These are phyloP conservation scores for Leonotis leonurus DNA, from an alignment of 257 asterid species.

Conservation along the genomic window DNA sequence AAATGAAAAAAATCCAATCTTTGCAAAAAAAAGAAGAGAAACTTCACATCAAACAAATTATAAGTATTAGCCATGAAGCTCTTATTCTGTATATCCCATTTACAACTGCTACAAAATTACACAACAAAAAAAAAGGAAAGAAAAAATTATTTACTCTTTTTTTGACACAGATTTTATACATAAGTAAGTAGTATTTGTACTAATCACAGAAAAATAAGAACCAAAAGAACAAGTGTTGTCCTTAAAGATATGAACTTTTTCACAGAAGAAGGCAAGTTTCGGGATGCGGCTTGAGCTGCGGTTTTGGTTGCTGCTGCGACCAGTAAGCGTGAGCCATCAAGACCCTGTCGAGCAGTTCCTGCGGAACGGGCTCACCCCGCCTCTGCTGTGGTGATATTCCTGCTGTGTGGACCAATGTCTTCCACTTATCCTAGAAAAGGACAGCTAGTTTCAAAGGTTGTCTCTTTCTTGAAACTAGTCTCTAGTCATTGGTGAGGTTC, in stretches of 20 bases:
- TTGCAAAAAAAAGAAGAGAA: neutral
- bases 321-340: slow-evolving; percentile 88
- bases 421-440: slow-evolving; percentile 79
- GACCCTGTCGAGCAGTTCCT: slow-evolving; percentile 87
- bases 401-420: slow-evolving; percentile 95
- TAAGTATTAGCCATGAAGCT: too few relatives aligned
- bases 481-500: neutral
- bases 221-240: too few relatives aligned
- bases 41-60: slow-evolving; percentile 6
- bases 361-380: slow-evolving; percentile 97
- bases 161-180: slow-evolving; percentile 20
- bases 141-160: slow-evolving; percentile 16
- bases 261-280: slow-evolving; percentile 61
- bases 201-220: slow-evolving; percentile 22
- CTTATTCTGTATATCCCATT: slow-evolving; percentile 49
- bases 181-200: slow-evolving; percentile 23
- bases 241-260: too few relatives aligned
- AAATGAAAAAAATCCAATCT: neutral
- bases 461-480: neutral
- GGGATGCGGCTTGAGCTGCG: slow-evolving; percentile 63
- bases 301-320: slow-evolving; percentile 89
- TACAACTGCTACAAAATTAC: slow-evolving; percentile 36
- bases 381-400: slow-evolving; percentile 96
- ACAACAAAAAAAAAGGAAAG: slow-evolving; percentile 8
- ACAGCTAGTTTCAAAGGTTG: neutral